These are phyloP conservation scores for Aureobasidium sp. DNA, from an alignment of 2,329 filamentous ascomycete species.

Conservation along the genomic window DNA sequence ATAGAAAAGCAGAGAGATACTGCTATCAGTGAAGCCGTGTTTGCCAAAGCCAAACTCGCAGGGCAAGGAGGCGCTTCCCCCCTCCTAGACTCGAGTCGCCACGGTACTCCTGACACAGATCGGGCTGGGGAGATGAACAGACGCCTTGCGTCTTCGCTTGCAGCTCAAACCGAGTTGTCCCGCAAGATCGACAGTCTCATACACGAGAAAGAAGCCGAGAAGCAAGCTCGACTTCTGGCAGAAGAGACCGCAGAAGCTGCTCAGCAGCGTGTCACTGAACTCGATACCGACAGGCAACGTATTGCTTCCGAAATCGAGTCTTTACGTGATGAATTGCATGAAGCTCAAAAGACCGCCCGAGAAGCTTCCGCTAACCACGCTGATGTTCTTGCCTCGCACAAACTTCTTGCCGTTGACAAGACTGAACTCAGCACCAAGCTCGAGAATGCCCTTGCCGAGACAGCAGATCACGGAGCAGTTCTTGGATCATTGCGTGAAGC, in stretches of 20 bases:
- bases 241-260: slow-evolving; percentile 82
- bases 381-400: slow-evolving; percentile 67
- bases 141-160: slow-evolving; percentile 75
- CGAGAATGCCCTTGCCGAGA: slow-evolving; percentile 57
- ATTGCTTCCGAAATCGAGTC: slow-evolving; percentile 79
- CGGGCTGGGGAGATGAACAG: slow-evolving; percentile 68
- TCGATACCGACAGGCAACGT: slow-evolving; percentile 77
- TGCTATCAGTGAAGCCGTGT: slow-evolving; percentile 90
- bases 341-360: slow-evolving; percentile 67
- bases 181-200: slow-evolving; percentile 63
- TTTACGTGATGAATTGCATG: slow-evolving; percentile 76
- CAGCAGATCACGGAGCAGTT: slow-evolving; percentile 62
- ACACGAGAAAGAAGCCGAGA: slow-evolving; percentile 72
- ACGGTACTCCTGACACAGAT: slow-evolving; percentile 56
- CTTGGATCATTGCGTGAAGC: slow-evolving; percentile 71
- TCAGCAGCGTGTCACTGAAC: slow-evolving; percentile 72
- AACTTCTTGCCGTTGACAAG: slow-evolving; percentile 80
- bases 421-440: slow-evolving; percentile 65
- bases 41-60: slow-evolving; percentile 86
- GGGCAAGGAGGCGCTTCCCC: slow-evolving; percentile 59
- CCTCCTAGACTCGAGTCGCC: slow-evolving; percentile 40
- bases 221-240: slow-evolving; percentile 69
- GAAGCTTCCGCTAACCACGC: slow-evolving; percentile 73
- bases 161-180: slow-evolving; percentile 72
- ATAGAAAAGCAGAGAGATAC: slow-evolving; percentile 90